These are phyloP conservation scores for Aspergillus bombycis DNA, from an alignment of 2,329 filamentous ascomycete genomes.

Conservation along the genomic window DNA sequence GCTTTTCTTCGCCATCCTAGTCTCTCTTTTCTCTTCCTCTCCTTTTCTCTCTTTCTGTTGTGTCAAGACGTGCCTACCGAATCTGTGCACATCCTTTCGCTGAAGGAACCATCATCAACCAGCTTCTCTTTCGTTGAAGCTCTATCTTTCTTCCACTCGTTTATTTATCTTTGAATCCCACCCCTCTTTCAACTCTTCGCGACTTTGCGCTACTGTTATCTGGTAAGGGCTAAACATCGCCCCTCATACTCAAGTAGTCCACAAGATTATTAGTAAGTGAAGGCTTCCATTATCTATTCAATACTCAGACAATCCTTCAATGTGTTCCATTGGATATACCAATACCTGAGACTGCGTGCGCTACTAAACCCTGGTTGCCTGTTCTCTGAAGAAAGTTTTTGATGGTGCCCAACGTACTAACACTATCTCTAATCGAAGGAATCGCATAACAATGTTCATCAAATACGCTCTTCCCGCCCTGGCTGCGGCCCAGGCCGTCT, in stretches of 20 bases:
- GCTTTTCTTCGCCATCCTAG: constrained; percentile 19
- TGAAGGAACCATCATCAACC: constrained; percentile 20
- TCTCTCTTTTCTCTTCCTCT: constrained; percentile 34
- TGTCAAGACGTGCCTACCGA: constrained; percentile 35
- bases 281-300: not conserved
- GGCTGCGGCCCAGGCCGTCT: constrained; percentile 55
- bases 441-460: constrained; percentile 50
- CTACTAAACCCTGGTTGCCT: not conserved
- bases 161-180: constrained; percentile 26
- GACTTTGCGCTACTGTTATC: constrained; percentile 11
- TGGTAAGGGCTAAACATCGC: constrained; percentile 18
- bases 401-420: not conserved
- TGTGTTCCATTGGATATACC: not conserved
- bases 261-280: constrained; percentile 21
- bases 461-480: constrained; percentile 61
- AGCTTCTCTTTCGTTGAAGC: constrained; percentile 40
- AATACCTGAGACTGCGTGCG: not conserved
- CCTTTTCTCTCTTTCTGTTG: constrained; percentile 31
- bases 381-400: no score
- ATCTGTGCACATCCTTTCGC: constrained; percentile 28
- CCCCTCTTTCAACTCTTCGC: constrained; percentile 14
- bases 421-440: not conserved
- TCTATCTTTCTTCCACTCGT: constrained; percentile 39
- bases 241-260: constrained; percentile 14
- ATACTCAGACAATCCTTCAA: not conserved